These are phyloP conservation scores for Fusarium sp. DNA, from an alignment of 2,329 filamentous ascomycete species.

Conservation along the genomic window DNA sequence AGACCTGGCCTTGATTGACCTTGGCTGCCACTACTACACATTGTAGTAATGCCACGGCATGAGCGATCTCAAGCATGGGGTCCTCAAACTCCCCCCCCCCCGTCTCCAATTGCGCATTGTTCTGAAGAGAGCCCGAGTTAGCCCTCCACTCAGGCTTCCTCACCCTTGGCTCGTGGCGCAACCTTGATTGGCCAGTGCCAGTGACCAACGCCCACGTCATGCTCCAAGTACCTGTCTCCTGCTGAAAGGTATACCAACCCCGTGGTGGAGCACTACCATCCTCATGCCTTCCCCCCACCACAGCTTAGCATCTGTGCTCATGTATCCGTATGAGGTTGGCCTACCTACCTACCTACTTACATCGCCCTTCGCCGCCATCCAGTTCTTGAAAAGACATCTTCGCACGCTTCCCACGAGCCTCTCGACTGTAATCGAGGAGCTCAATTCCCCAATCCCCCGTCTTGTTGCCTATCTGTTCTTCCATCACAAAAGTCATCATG, in stretches of 20 bases:
- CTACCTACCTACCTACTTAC: background rate
- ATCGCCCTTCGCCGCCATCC: background rate
- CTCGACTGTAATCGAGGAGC: background rate
- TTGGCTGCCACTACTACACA: background rate
- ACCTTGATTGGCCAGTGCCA: constrained; percentile 18
- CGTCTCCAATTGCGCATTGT: background rate
- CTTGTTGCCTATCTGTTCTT: background rate
- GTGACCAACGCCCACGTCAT: constrained; percentile 2
- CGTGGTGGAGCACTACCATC: constrained; percentile 10
- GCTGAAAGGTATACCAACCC: constrained; percentile 28
- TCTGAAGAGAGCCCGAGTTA: background rate
- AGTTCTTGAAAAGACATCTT: background rate
- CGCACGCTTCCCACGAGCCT: background rate
- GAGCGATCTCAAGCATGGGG: background rate
- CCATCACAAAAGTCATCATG: constrained; percentile 44
- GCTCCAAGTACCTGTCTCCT: constrained; percentile 24
- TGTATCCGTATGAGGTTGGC: background rate
- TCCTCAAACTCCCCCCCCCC: background rate
- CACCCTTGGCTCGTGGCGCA: background rate
- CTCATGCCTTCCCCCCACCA: constrained; percentile 2
- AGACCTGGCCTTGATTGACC: background rate
- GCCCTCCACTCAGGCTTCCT: background rate
- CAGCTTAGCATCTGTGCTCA: background rate
- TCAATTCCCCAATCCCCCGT: background rate
- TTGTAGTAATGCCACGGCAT: background rate